Base-by-base conservation (phyloP, 352 stramenopile genomes). In the Phytophthora ohioensis region DNA sequence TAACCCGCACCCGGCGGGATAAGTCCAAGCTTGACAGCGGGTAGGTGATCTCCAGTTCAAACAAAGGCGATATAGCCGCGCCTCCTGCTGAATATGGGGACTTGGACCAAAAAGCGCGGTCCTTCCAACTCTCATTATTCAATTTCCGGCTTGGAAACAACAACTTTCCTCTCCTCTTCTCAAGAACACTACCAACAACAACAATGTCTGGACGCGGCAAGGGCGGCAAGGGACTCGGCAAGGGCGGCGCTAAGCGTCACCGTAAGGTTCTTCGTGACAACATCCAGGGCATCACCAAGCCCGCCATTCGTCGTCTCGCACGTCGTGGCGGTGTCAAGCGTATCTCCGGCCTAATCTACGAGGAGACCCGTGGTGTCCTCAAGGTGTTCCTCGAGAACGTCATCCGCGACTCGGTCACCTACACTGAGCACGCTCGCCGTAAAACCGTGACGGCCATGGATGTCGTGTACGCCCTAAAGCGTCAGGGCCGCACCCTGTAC, bases 361-460 rank as follows among this genome's bases (percentile, higher is more conserved):
- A 99, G 85, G 97, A 99, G 82, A 99, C 96, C 42, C 93, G 97
- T 73, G 97, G 97, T 69, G 97, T 99, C 36, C 92, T 99, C 60
- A 99, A 99, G 90, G 96, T 98, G 27, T 99, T 99, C 85, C 87
- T 99, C 21, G 97, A 99, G 84, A 99, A 98, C 81, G 94, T 99
- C 21, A 99, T 99, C 83, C 85, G 91, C 78, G 95, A 99, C 81
- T 95, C 95, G 53, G 88, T 98, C 11, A 98, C 91, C 8, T 99
- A 98, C 87, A 98, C 95, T 35, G 96, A 99, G 90, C 94, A 98
- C 80, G 96, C 94, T 38, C 91, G 94, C 70, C 85, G 97, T 48
- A 99, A 99, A 91, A 99, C 96, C 15, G 97, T 99, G 70, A 99
- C 96, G 46, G 97, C 97, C 56, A 98, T 99, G 95, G 97, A 99